These are phyloP conservation scores for Colletotrichum eremochloae DNA, from an alignment of 2,329 filamentous ascomycete genomes.

Conservation along the genomic window DNA sequence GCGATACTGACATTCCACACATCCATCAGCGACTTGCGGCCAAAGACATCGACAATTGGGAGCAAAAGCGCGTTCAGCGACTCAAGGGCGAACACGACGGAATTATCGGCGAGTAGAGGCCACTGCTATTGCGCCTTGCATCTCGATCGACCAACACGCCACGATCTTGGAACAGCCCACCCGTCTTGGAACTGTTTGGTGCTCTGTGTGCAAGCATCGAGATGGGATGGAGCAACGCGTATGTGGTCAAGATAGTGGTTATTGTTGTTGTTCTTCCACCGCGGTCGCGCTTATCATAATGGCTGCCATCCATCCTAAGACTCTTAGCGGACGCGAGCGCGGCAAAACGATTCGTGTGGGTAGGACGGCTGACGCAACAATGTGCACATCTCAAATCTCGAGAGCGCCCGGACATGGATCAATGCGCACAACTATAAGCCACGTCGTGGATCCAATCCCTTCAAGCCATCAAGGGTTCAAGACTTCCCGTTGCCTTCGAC, in stretches of 20 bases:
- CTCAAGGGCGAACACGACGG: slow-evolving; percentile 93
- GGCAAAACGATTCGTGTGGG: slow-evolving; percentile 20
- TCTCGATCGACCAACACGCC: slow-evolving; percentile 25
- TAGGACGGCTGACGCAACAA: slow-evolving; percentile 33
- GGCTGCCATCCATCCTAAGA: neutral
- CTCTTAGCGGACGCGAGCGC: slow-evolving; percentile 6
- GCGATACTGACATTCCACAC: slow-evolving; percentile 68
- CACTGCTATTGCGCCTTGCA: slow-evolving; percentile 1
- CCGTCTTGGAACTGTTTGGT: neutral
- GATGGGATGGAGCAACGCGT: slow-evolving; percentile 11
- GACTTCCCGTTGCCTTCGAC: slow-evolving; percentile 27
- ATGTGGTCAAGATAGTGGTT: neutral
- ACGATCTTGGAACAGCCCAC: neutral
- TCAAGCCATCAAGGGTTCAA: slow-evolving; percentile 36
- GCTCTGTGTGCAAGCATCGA: slow-evolving; percentile 16
- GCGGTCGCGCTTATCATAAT: neutral
- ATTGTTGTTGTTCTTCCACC: slow-evolving; percentile 9
- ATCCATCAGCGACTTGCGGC: slow-evolving; percentile 77
- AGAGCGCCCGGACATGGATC: slow-evolving; percentile 30
- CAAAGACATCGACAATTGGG: slow-evolving; percentile 95
- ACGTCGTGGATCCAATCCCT: neutral
- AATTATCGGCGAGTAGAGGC: slow-evolving; percentile 64
- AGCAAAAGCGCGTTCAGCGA: slow-evolving; percentile 93
- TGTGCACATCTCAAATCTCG: slow-evolving; percentile 39
- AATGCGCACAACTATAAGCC: slow-evolving; percentile 28